A percentile compares a stretch with the other conserved stretches of the same genome.
Conservation (phyloP, 225 moss, liverwort and hornwort species). For the Rhytidiadelphus loreus region DNA sequence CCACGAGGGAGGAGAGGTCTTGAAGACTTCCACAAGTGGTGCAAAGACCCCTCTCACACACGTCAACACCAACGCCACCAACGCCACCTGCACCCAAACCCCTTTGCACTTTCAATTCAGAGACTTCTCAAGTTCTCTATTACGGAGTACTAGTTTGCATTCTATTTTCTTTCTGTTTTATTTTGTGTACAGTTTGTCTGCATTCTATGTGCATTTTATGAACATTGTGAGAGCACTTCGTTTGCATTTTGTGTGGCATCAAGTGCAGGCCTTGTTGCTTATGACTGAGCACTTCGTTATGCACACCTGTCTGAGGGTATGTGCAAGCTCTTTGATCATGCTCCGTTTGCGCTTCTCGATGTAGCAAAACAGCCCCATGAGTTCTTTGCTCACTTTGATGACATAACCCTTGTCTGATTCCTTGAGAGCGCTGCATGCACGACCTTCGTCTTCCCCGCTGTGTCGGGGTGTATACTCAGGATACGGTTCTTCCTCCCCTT, state of each 20-base stretch:
- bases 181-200: neutral
- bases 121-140: neutral
- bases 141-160: neutral
- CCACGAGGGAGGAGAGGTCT: constrained; percentile 71
- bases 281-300: neutral
- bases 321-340: constrained; percentile 68
- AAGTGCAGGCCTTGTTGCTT: neutral
- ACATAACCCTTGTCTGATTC: constrained; percentile 44
- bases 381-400: constrained; percentile 85
- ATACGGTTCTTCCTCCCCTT: neutral
- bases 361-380: constrained; percentile 87
- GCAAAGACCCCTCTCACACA: constrained; percentile 60
- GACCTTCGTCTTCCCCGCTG: neutral
- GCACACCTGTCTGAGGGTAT: constrained; percentile 55
- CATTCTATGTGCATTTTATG: neutral
- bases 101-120: neutral
- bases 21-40: constrained; percentile 75
- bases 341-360: constrained; percentile 88
- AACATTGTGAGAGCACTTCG: neutral
- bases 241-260: neutral
- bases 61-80: constrained; percentile 37
- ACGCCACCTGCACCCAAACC: constrained; percentile 26
- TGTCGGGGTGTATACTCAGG: constrained; percentile 20
- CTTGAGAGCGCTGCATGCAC: constrained; percentile 4
- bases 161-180: neutral